Percentiles rank a stretch among this genome's conserved stretches.
phyloP scores from a whole-genome alignment of 2,329 filamentous ascomycete genomes.

The Colletotrichum aenigma region DNA sequence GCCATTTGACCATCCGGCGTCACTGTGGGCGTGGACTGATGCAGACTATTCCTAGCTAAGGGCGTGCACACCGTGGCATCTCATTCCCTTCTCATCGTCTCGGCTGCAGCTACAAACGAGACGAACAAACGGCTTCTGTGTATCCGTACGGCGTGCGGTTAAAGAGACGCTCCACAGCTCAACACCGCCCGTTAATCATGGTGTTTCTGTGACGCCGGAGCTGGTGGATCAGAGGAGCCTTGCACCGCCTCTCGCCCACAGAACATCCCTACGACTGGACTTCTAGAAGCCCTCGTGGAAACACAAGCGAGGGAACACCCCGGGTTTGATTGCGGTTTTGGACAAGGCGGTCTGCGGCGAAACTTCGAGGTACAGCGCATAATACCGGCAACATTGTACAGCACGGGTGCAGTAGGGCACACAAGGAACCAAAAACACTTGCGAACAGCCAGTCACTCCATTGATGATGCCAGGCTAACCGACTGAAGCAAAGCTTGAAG shows the following conservation, averaged over 20 bases:
- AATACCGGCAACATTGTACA: neutral
- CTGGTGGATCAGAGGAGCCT: neutral
- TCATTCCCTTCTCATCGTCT: neutral
- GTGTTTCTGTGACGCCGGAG: neutral
- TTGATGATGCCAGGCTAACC: neutral
- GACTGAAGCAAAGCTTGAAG: neutral
- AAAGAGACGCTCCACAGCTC: neutral
- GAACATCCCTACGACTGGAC: neutral
- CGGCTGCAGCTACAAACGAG: neutral
- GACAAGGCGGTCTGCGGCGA: neutral
- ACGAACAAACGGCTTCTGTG: neutral
- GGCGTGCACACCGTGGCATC: neutral
- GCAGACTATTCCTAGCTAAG: neutral
- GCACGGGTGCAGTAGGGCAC: neutral
- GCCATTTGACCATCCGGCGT: neutral
- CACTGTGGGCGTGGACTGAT: neutral
- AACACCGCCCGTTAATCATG: neutral
- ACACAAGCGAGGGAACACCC: neutral
- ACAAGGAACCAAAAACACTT: neutral
- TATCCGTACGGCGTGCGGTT: neutral
- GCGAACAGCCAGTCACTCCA: neutral
- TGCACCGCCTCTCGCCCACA: neutral
- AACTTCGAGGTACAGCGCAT: neutral
- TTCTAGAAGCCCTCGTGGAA: slow-evolving; percentile 17
- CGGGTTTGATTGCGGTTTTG: neutral